These are phyloP conservation scores for Canavalia gladiata DNA, from an alignment of 306 rosid genomes.

Conservation along the genomic window DNA sequence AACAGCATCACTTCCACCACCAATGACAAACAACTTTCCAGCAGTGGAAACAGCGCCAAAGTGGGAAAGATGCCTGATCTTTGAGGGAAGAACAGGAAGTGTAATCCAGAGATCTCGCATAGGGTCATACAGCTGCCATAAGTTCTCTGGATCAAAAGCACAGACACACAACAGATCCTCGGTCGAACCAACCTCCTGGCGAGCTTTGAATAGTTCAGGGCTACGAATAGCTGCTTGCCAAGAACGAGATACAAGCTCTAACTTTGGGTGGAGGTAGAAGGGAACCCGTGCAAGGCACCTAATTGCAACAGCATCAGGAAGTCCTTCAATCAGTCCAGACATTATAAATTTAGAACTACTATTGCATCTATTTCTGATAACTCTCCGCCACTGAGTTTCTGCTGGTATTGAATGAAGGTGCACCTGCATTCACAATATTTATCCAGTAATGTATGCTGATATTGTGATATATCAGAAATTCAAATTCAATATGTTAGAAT, in stretches of 20 bases:
- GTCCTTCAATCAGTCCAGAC: slow-evolving; percentile 96
- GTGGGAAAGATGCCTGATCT: slow-evolving; percentile 84
- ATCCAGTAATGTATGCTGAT: slow-evolving; percentile 16
- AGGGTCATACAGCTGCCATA: slow-evolving; percentile 97
- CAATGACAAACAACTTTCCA: slow-evolving; percentile 93
- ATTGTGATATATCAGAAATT: slow-evolving; percentile 32
- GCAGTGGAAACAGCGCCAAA: slow-evolving; percentile 87
- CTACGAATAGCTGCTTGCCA: slow-evolving; percentile 90
- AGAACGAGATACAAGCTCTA: slow-evolving; percentile 88
- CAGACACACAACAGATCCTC: slow-evolving; percentile 90
- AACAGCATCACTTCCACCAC: slow-evolving; percentile 96
- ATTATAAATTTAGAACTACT: slow-evolving; percentile 60
- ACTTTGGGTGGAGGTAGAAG: slow-evolving; percentile 80
- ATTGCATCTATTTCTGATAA: slow-evolving; percentile 61
- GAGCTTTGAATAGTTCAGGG: slow-evolving; percentile 79
- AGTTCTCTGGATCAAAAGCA: slow-evolving; percentile 93
- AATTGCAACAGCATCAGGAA: slow-evolving; percentile 90
- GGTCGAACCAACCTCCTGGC: slow-evolving; percentile 80
- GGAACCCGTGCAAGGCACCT: slow-evolving; percentile 98
- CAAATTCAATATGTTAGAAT: slow-evolving; percentile 14
- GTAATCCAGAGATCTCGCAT: slow-evolving; percentile 90
- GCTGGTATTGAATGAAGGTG: slow-evolving; percentile 47
- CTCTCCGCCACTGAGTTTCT: slow-evolving; percentile 38
- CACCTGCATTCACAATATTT: slow-evolving; percentile 50
- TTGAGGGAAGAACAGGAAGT: slow-evolving; percentile 95